Base-by-base conservation (phyloP, 129 eudicot species). In the Apium graveolens region DNA sequence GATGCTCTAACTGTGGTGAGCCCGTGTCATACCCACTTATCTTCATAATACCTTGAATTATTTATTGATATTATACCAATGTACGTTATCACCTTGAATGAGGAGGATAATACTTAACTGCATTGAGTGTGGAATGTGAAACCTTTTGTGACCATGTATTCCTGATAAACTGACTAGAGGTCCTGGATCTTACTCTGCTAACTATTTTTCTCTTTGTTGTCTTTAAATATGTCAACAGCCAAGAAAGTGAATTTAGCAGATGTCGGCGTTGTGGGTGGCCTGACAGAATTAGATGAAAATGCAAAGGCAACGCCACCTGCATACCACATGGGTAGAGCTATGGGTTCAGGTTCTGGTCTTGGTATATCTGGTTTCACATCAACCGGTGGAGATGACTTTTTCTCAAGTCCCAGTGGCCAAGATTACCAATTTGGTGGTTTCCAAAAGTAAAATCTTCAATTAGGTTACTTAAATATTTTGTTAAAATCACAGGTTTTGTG, bases 231-330 rank as follows among this genome's bases (percentile, higher is more conserved):
- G 13, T 27, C 17, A 0, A 87, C 97, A 92, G 97, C 99, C 81
- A 90, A 92, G 85, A 96, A 96, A 89, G 97, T 92, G 11, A 87
- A 87, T 86, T 86, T 96, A 79, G 84, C 93, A 76, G 97, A 90
- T 82, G 89, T 92, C 27, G 97, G 97, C 17, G 84, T 96, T 8
- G 96, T 96, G 34, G 99, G 99, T 41, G 96, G 92, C 55, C 70
- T 96, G 74, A 86, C 83, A 21, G 92, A 80, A 76, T 86, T 83
- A 79, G 93, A 89, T 42, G 97, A 87, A 11, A 91, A 85, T 49
- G 92, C 90, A 51, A 88, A 83, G 84, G 91, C 91, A 29, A 83
- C 85, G 14, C 77, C 86, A 66, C 75, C 91, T 75, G 76, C 97
- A 42, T 78, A 87, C 55, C 82, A 87, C 92, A 88, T 85, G 93